A percentile compares a stretch with the other conserved stretches of the same genome.
Evolutionary conservation across 805 yeast species (phyloP).

Genomic region (Teunomyces panamensis): DNA sequence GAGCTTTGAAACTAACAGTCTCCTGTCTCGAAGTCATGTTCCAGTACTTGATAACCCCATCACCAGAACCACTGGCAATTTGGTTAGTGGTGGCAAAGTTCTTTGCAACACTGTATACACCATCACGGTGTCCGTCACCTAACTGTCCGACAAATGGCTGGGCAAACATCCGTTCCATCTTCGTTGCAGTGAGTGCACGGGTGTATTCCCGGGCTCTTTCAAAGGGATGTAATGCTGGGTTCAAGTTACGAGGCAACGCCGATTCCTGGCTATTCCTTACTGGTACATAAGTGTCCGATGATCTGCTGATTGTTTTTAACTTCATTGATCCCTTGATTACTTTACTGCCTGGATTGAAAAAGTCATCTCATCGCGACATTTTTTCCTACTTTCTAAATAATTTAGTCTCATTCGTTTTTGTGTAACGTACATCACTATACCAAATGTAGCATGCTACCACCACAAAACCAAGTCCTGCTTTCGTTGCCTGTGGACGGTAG

Average conservation of each 20-base stretch:
- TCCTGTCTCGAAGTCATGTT: conserved; percentile 79
- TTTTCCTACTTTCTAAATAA: background rate
- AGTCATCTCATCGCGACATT: conserved; percentile 3
- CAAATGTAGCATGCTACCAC: conserved; percentile 1
- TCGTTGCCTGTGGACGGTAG: conserved; percentile 3
- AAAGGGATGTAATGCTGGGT: conserved; percentile 94
- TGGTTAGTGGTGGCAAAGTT: conserved; percentile 66
- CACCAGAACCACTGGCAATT: conserved; percentile 91
- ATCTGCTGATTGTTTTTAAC: conserved; percentile 83
- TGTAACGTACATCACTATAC: conserved; percentile 2
- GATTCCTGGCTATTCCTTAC: conserved; percentile 88
- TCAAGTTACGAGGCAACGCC: conserved; percentile 80
- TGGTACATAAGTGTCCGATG: conserved; percentile 90
- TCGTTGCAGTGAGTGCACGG: conserved; percentile 90
- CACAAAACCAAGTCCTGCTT: conserved; percentile 4
- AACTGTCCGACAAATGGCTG: conserved; percentile 94
- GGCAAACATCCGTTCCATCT: conserved; percentile 94
- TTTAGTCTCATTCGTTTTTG: background rate
- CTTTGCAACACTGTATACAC: conserved; percentile 84
- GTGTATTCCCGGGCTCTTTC: conserved; percentile 97
- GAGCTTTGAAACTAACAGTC: conserved; percentile 76
- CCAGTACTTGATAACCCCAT: conserved; percentile 94
- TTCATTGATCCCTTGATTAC: conserved; percentile 48
- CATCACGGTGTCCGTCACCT: conserved; percentile 94
- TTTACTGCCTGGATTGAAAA: background rate